Evolutionary conservation across 2,329 filamentous ascomycete genomes (phyloP).

Genomic region (Alternaria metachromatica): DNA sequence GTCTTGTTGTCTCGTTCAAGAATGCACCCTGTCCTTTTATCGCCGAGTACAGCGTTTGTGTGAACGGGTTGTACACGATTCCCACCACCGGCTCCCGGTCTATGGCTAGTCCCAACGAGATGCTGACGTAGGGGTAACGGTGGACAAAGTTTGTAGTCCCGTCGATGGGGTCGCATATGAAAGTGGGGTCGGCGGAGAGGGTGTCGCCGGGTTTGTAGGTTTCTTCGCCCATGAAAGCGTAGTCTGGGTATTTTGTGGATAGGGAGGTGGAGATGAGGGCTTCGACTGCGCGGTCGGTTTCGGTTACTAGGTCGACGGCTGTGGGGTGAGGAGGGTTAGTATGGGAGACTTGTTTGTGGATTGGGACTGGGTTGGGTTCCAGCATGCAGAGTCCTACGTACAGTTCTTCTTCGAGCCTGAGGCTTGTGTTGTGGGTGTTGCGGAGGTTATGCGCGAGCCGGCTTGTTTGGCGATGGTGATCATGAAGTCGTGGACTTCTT

Average conservation of each 20-base stretch:
- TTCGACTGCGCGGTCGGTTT: slow-evolving; percentile 69
- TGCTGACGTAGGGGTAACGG: slow-evolving; percentile 74
- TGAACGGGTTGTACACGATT: slow-evolving; percentile 82
- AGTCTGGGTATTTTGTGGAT: slow-evolving; percentile 59
- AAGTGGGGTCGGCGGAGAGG: slow-evolving; percentile 73
- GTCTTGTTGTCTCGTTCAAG: slow-evolving; percentile 41
- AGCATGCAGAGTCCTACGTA: too few species aligned
- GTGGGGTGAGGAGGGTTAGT: neutral
- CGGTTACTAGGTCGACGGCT: slow-evolving; percentile 68
- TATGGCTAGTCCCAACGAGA: slow-evolving; percentile 76
- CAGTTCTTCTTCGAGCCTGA: slow-evolving; percentile 59
- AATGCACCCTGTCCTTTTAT: slow-evolving; percentile 73
- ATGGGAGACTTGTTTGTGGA: neutral
- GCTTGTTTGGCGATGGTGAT: slow-evolving; percentile 54
- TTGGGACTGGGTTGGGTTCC: too few species aligned
- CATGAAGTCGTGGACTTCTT: slow-evolving; percentile 59
- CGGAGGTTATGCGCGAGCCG: slow-evolving; percentile 55
- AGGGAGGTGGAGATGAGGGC: slow-evolving; percentile 61
- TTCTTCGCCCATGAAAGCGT: slow-evolving; percentile 59
- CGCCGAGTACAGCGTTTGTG: slow-evolving; percentile 71
- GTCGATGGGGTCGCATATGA: slow-evolving; percentile 83
- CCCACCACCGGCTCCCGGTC: slow-evolving; percentile 69
- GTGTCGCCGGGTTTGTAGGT: slow-evolving; percentile 70
- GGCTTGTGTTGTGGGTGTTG: slow-evolving; percentile 50
- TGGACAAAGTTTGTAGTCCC: slow-evolving; percentile 85